These are phyloP conservation scores for Candida multigemmis DNA, from an alignment of 805 yeast species.

Conservation along the genomic window DNA sequence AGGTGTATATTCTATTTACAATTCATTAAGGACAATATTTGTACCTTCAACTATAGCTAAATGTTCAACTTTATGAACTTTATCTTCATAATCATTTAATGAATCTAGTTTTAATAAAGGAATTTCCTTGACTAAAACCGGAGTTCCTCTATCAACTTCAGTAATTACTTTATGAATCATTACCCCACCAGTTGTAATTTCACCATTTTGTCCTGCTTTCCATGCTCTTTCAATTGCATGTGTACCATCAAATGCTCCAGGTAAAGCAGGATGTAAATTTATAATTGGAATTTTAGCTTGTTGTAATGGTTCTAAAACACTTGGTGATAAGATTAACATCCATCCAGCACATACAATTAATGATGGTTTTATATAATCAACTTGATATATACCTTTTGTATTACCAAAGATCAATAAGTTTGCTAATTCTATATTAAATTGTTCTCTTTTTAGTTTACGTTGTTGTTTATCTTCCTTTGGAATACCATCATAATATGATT, in stretches of 20 bases:
- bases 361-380: conserved; percentile 51
- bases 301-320: conserved; percentile 59
- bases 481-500: conserved; percentile 62
- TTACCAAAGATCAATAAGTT: conserved; percentile 47
- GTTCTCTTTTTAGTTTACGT: conserved; percentile 53
- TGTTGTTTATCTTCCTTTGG: conserved; percentile 57
- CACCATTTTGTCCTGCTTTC: conserved; percentile 87
- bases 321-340: conserved; percentile 85
- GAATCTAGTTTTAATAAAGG: conserved; percentile 65
- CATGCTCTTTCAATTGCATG: conserved; percentile 96
- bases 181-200: conserved; percentile 71
- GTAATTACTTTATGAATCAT: conserved; percentile 97
- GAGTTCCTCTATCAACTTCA: conserved; percentile 91
- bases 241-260: conserved; percentile 95
- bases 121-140: conserved; percentile 74
- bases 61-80: conserved; percentile 83
- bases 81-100: conserved; percentile 67
- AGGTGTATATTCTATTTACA: conserved; percentile 4
- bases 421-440: conserved; percentile 76
- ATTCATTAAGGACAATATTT: conserved; percentile 41
- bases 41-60: conserved; percentile 92
- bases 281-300: conserved; percentile 65
- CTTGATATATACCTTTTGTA: conserved; percentile 18
- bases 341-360: conserved; percentile 97
- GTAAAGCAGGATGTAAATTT: conserved; percentile 93